Evolutionary conservation across 2,329 filamentous ascomycete species (phyloP).

Genomic region (Colletotrichum sp.): DNA sequence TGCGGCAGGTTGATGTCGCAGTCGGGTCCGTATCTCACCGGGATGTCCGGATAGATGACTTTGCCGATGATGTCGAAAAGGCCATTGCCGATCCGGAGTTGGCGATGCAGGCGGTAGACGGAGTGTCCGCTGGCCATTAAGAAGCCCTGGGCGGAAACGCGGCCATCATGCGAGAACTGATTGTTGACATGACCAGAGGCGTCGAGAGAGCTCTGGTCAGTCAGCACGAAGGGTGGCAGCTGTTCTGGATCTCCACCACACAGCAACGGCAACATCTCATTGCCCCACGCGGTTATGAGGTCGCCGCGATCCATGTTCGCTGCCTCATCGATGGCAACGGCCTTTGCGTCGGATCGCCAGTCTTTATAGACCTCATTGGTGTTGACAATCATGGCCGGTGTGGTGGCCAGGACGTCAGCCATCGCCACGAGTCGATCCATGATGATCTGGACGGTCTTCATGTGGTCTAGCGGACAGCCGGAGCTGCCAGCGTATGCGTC

Average conservation of each 20-base stretch:
- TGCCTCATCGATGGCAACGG: constrained; percentile 26
- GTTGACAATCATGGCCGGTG: neutral
- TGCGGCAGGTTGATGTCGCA: neutral
- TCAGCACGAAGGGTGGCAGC: constrained; percentile 15
- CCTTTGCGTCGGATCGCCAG: neutral
- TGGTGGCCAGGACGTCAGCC: constrained; percentile 22
- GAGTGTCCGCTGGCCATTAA: constrained; percentile 20
- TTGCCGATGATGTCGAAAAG: constrained; percentile 24
- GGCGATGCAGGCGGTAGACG: constrained; percentile 17
- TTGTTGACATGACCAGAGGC: constrained; percentile 4
- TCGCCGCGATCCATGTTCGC: constrained; percentile 26
- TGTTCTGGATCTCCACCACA: constrained; percentile 25
- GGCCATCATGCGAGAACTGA: neutral
- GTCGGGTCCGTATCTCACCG: constrained; percentile 1
- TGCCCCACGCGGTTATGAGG: constrained; percentile 26
- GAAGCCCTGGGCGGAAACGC: constrained; percentile 18
- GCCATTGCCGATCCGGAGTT: constrained; percentile 26
- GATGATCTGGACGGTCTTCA: neutral
- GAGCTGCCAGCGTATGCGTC: neutral
- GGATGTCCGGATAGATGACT: constrained; percentile 17
- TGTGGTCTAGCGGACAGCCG: neutral
- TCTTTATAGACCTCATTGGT: neutral
- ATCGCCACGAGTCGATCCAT: constrained; percentile 10
- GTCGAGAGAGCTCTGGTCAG: neutral
- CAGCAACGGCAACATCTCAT: constrained; percentile 24